Base-by-base conservation (phyloP, 2,329 filamentous ascomycete genomes). In the Pestalotiopsis sp. region DNA sequence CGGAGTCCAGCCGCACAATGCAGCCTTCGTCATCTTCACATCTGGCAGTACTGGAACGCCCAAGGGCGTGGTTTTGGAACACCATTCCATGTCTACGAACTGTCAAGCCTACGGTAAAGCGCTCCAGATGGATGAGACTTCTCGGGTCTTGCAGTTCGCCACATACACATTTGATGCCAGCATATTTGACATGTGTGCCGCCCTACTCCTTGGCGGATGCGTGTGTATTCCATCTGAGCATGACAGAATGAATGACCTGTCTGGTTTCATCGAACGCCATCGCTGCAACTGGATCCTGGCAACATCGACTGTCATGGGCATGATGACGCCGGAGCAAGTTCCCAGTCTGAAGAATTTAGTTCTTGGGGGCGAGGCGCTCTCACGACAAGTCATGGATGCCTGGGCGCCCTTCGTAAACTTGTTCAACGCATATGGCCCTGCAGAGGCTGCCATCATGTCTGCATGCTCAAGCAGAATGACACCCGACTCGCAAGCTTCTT, bases 81-180 rank as follows among this genome's bases (percentile, higher is more conserved):
- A 73, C 20, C 67, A 67, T 36, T 62, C 66, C 17, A 61, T 67
- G 31, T 20, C 66, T 20, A 67, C 66, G 14, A 71, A 70, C 61
- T 59, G 27, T 31, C 52, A 59, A 14, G 64, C 64, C 17, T 59
- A 59, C 12, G 64, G 64, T n/a, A 66, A 38, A 39, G 20, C 31
- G 23, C 70, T 74, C 56, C 69, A 71, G 61, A 72, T 75, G 70
- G 60, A 67, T 20, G 39, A 66, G 12, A 68, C 67, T 20, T 73
- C 73, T 2, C 72, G 75, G 12, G 74, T 77, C n/a, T 59, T 78
- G 52, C 73, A 79, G 64, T 79, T 78, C 61, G 72, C 73, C 27
- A 75, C 79, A 0, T 81, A 82, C 71, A 80, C 79, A 2, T 83
- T 83, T 57, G 82, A 84, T 70, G 81, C 78, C 52, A 80, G 78